phyloP scores from a whole-genome alignment of 352 stramenopile genomes.

The Peronospora belbahrii region DNA sequence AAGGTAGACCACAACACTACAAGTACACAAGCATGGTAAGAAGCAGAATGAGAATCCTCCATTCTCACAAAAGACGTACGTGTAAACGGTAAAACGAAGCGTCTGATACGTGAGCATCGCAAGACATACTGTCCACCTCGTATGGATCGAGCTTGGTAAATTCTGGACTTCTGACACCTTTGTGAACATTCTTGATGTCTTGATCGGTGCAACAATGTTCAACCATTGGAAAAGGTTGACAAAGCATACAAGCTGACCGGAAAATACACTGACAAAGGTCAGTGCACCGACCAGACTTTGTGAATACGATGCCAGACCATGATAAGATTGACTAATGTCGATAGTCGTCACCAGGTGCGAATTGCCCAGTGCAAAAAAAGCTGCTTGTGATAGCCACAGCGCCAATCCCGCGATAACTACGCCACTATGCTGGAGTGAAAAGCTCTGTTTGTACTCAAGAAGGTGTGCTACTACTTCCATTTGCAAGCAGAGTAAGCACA shows the following conservation, averaged over 20 bases:
- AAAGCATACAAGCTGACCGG: constrained; percentile 61
- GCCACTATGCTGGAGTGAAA: constrained; percentile 1
- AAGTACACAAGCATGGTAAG: constrained; percentile 5
- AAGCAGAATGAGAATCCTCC: neutral
- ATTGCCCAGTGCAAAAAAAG: constrained; percentile 84
- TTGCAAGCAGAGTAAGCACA: constrained; percentile 46
- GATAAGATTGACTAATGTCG: constrained; percentile 85
- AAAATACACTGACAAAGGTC: constrained; percentile 71
- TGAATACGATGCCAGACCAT: constrained; percentile 69
- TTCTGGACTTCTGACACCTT: neutral
- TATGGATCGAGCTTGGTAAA: neutral
- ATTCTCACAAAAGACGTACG: constrained; percentile 25
- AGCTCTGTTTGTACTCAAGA: constrained; percentile 5
- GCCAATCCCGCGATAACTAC: constrained; percentile 22
- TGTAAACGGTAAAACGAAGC: constrained; percentile 57
- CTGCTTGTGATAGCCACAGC: constrained; percentile 48
- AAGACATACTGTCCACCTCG: constrained; percentile 14
- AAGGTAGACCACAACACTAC: constrained; percentile 62
- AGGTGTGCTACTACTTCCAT: constrained; percentile 26
- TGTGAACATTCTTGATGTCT: constrained; percentile 1
- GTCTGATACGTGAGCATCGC: constrained; percentile 48
- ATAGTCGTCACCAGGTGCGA: constrained; percentile 86
- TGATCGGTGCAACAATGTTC: neutral
- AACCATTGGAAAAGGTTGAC: constrained; percentile 41
- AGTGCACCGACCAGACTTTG: constrained; percentile 70